Evolutionary conservation across 352 stramenopile genomes (phyloP), one percentile per base, ranked within the genome.

Genomic region (Lagenidium sp.): DNA sequence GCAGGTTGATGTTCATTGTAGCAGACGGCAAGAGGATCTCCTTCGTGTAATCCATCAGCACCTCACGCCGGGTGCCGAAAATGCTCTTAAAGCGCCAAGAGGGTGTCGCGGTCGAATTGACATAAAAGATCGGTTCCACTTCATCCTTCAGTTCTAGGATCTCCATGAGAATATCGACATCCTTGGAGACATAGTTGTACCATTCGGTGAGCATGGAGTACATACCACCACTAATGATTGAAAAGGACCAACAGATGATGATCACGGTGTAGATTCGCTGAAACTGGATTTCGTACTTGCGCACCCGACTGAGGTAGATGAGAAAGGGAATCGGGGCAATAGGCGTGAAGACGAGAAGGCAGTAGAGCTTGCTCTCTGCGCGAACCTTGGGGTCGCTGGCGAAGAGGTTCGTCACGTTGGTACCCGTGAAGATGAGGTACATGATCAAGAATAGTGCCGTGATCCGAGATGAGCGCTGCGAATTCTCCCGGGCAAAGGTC

Each of bases 161-260:
- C 8, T 71, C 50, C 59, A 90, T 75, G 26, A 90, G 53, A 28
- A 82, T 67, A 15, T 67, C 50, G 4, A 90, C 58, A 49, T 90
- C 75, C 41, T 80, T 78, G 11, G 59, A 57, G 6, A 90, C 59
- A 55, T 85, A 87, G 41, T 68, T 79, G 53, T 71, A 84, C 74
- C 74, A 90, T 53, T 90, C 78, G 18, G 52, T 71, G n/a, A 90
- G 62, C 74, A 90, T 83, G 16, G 78, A 87, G 39, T 86, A 85
- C 72, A 86, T 82, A 5, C 78, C 78, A 16, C 78, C 78, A 2
- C 53, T 61, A 39, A 87, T 78, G 40, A 90, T 73, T 11, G 74
- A 86, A 41, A 82, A 78, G 22, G 62, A 76, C 74, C 74, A 90
- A 31, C 67, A 86, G 7, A 85, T 24, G 22, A 84, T 31, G 10